Evolutionary conservation across 495 filamentous ascomycete genomes (phyloP), one percentile per base, ranked within the genome.

Genomic region (Aspergillus leporis): DNA sequence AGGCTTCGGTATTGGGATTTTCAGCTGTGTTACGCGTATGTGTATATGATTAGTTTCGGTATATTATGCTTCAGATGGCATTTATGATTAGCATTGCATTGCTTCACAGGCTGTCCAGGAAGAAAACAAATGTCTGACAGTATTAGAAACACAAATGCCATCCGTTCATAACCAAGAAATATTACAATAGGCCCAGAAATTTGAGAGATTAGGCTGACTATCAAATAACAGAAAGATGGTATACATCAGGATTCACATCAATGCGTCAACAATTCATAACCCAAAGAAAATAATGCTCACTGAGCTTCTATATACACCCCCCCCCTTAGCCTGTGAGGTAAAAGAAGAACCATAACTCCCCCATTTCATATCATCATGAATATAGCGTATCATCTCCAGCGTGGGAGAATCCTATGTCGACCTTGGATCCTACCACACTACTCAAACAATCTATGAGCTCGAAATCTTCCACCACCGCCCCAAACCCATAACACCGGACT

Each of bases 401-500:
- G 8, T 65, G 63, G 34, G 63, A 59, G 28, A 74, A 51, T 8
- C 75, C 66, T 23, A 74, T 38, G 41, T 87, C 86, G n/a, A 79
- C 70, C 68, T 87, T 88, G 16, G 80, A 78, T 36, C 84, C 86
- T 34, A 93, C 78, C 3, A 92, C 81, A 53, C 81, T 87, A 63
- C 87, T 87, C 52, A 98, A 68, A 30, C 92, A 92, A 75, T 97
- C 94, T 36, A 84, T 78, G 28, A 98, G 86, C 67, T 97, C 93
- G 65, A 94, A 96, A 66, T 97, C 91, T 66, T 97, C 93, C 43
- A 80, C 68, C 53, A 68, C 65, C 16, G 78, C 60, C 21, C 87
- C 92, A 58, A 82, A 98, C 80, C 94, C 94, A 74, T 98, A 96
- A 73, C 94, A 98, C 55, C 92, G 83, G 55, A 97, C 85, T 71